A percentile compares a stretch with the other conserved stretches of the same genome.
Evolutionary conservation across 1,284 basidiomycete genomes (phyloP).

Genomic region (Ceratobasidium sp.): DNA sequence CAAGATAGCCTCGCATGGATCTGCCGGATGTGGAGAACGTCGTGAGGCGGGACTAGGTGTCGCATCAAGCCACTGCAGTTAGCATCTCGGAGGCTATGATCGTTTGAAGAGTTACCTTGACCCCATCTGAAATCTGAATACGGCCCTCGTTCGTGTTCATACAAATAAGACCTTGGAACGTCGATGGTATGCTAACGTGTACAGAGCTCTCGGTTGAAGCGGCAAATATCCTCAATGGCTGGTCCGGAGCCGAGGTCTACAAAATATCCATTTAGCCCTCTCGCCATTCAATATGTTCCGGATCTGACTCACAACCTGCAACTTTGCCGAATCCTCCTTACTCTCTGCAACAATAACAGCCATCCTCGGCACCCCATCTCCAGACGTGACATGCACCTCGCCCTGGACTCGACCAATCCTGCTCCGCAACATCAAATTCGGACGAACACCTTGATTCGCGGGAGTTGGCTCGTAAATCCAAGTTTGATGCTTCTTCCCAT

Average conservation of each 20-base stretch:
- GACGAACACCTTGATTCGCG: constrained; percentile 3
- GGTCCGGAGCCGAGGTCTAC: neutral
- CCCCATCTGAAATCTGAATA: constrained; percentile 7
- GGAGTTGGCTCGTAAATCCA: neutral
- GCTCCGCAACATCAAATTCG: constrained; percentile 8
- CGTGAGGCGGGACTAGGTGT: constrained; percentile 1
- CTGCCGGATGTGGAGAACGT: neutral
- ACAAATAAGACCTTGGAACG: constrained; percentile 12
- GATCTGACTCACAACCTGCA: neutral
- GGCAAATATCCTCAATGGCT: constrained; percentile 22
- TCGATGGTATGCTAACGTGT: constrained; percentile 8
- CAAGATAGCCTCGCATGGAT: constrained; percentile 12
- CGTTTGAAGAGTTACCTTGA: neutral
- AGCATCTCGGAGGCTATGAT: neutral
- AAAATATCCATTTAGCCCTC: neutral
- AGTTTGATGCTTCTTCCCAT: constrained; percentile 3
- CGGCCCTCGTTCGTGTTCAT: constrained; percentile 3
- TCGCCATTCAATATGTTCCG: neutral
- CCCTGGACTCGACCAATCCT: constrained; percentile 16
- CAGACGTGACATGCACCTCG: constrained; percentile 17
- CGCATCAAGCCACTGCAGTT: neutral
- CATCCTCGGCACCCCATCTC: constrained; percentile 2
- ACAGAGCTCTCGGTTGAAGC: constrained; percentile 25
- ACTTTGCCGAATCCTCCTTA: constrained; percentile 15
- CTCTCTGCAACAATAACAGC: constrained; percentile 22